These are phyloP conservation scores for Telfairia occidentalis DNA, from an alignment of 331 rosid species.

Conservation along the genomic window DNA sequence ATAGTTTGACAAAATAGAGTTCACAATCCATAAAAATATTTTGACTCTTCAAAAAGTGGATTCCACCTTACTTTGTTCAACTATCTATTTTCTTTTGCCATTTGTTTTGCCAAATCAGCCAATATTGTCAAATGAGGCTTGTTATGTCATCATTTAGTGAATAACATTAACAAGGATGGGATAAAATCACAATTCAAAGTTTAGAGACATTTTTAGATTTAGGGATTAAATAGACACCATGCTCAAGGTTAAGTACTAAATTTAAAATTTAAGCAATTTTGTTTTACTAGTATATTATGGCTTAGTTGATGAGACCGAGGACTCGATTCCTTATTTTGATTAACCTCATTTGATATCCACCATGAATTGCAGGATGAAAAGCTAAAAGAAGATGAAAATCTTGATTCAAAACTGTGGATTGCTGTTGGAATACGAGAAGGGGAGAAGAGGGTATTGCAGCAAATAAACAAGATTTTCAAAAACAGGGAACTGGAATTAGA, in stretches of 20 bases:
- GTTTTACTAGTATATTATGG: not conserved
- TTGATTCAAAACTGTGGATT: conserved; percentile 53
- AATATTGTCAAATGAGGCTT: not conserved
- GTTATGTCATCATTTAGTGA: not conserved
- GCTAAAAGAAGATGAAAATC: conserved; percentile 37
- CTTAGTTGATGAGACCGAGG: not conserved
- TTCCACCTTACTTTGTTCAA: too few relatives aligned
- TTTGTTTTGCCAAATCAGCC: not conserved
- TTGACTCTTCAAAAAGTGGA: too few relatives aligned
- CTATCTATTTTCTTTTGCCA: too few relatives aligned
- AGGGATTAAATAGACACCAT: not conserved
- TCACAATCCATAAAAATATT: too few relatives aligned
- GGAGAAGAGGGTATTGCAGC: conserved; percentile 72
- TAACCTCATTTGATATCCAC: not conserved
- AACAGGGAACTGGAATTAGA: conserved; percentile 55
- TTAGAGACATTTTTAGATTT: not conserved
- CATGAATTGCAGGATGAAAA: conserved; percentile 55
- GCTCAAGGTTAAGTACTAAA: not conserved
- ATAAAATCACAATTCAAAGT: not conserved
- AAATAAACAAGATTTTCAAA: conserved; percentile 53
- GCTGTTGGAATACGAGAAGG: conserved; percentile 86
- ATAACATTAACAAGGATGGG: not conserved
- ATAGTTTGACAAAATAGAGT: too few relatives aligned
- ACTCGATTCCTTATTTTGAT: not conserved
- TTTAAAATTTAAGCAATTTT: not conserved